Base-by-base conservation (phyloP, 2,329 filamentous ascomycete species). In the Pyrenochaeta sp. region DNA sequence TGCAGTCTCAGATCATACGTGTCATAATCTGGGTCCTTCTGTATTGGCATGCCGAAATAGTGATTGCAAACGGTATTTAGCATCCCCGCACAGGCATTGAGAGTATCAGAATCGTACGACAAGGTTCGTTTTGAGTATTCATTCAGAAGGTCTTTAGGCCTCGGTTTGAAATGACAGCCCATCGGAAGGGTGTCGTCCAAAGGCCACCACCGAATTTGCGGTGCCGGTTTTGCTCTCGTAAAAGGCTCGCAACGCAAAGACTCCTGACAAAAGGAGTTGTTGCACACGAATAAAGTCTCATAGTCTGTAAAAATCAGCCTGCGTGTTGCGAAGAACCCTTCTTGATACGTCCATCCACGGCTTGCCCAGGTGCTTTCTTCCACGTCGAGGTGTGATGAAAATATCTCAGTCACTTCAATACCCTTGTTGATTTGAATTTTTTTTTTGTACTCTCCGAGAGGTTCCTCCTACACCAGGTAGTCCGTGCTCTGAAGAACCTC, bases 321-420 rank as follows among this genome's bases (percentile, higher is more conserved):
- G 6, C 45, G 35, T n/a, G 24, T 19, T 13, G 35, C 30, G 6
- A 44, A 21, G 9, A 44, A 21, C 11, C 41, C 30, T 19, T 48
- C 40, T 13, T 41, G 45, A 3, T 40, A 41, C 5, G 44, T 48
- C 44, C 39, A 48, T 13, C 39, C 44, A 3, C 39, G 34, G 0
- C 11, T 35, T 1, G 23, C 20, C 44, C 39, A 48, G 13, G 29
- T 30, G 9, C 21, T 27, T 5, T 18, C 17, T 13, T 3, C 24
- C 7, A 36, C 13, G 1, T 26, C 22, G n/a, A 8, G 14, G 8
- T 13, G 6, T 32, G 4, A 11, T 32, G 30, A 19, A 7, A 32
- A 10, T 19, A 32, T 21, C 18, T 11, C n/a, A n/a, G n/a, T 21
- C 8, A 32, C n/a, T 20, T 18, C 18, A 6, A 7, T 20, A 5